phyloP scores from a whole-genome alignment of 2,329 filamentous ascomycete genomes.

The Exophiala bonariae region DNA sequence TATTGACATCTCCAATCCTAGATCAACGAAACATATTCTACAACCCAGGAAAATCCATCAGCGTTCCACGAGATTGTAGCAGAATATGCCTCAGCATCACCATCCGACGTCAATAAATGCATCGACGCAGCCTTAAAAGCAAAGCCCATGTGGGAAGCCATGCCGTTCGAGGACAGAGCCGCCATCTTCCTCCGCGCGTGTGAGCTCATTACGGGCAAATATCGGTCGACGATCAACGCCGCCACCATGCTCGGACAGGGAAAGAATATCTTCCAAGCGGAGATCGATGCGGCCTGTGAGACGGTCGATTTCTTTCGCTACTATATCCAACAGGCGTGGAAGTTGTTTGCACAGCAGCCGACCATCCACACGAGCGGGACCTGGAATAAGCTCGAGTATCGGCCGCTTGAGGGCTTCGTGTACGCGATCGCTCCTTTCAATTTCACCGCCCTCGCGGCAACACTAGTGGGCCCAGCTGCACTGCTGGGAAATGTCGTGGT shows the following conservation, averaged over 20 bases:
- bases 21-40: constrained; percentile 1
- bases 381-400: constrained; percentile 29
- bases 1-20: not conserved
- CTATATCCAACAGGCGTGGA: constrained; percentile 32
- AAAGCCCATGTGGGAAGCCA: constrained; percentile 35
- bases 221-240: constrained; percentile 36
- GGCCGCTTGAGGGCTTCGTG: constrained; percentile 90
- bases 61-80: constrained; percentile 37
- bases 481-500: constrained; percentile 92
- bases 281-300: constrained; percentile 40
- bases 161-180: constrained; percentile 35
- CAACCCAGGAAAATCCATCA: constrained; percentile 31
- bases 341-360: constrained; percentile 39
- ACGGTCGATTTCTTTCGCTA: constrained; percentile 39
- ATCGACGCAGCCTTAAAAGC: constrained; percentile 35
- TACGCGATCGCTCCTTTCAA: constrained; percentile 96
- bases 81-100: constrained; percentile 34
- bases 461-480: constrained; percentile 78
- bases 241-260: constrained; percentile 45
- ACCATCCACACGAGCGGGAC: constrained; percentile 24
- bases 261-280: constrained; percentile 42
- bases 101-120: constrained; percentile 32
- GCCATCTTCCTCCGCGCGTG: constrained; percentile 39
- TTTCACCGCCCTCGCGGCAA: constrained; percentile 92
- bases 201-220: constrained; percentile 33